phyloP scores from a whole-genome alignment of 2,329 filamentous ascomycete species.

The Juglanconis sp. region DNA sequence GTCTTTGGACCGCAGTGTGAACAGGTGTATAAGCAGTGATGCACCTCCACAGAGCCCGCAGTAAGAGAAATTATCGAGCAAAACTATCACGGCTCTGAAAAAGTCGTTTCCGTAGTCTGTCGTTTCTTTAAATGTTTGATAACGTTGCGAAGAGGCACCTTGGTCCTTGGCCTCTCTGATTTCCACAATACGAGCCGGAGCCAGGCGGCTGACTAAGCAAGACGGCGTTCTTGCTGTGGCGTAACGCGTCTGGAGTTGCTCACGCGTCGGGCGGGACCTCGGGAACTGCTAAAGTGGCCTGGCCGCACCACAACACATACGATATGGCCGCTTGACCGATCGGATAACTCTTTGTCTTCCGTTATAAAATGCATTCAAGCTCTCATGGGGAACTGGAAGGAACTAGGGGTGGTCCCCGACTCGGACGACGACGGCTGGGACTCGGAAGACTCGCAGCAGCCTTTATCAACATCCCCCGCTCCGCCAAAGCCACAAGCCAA shows the following conservation, averaged over 20 bases:
- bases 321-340: background rate
- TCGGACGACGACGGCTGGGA: constrained; percentile 42
- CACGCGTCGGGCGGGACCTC: background rate
- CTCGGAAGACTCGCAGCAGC: constrained; percentile 30
- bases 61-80: no score
- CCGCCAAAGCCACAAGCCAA: constrained; percentile 1
- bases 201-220: background rate
- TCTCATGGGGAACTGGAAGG: constrained; percentile 41
- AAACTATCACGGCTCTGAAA: no score
- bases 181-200: no score
- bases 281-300: background rate
- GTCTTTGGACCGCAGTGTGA: background rate
- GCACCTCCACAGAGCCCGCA: no score
- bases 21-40: background rate
- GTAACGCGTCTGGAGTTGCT: background rate
- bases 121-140: no score
- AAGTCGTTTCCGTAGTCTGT: no score
- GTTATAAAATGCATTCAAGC: constrained; percentile 17
- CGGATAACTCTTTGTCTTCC: background rate
- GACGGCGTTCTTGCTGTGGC: no score
- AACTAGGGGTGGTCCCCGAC: constrained; percentile 42
- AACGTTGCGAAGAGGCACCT: no score
- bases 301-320: background rate
- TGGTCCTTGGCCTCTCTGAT: no score
- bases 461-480: constrained; percentile 11